A percentile compares a stretch with the other conserved stretches of the same genome.
Evolutionary conservation across 2,329 filamentous ascomycete genomes (phyloP).

Genomic region (Didymellaceae sp.): DNA sequence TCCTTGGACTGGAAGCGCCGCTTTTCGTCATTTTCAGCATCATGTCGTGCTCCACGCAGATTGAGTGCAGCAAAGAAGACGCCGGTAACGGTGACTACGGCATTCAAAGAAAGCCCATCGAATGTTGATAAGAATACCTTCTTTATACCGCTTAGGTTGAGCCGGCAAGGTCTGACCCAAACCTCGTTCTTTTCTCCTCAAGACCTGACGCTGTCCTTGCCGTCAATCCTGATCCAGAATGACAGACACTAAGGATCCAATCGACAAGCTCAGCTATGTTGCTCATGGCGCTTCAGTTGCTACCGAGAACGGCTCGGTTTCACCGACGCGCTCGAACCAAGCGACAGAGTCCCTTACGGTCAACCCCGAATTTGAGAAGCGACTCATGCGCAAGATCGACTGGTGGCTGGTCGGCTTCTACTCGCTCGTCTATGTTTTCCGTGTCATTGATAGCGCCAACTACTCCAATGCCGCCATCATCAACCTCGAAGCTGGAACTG

Average conservation of each 20-base stretch:
- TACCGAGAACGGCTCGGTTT: constrained; percentile 2
- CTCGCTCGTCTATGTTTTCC: constrained; percentile 39
- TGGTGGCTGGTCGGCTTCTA: constrained; percentile 40
- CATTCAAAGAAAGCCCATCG: background rate
- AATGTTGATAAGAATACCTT: background rate
- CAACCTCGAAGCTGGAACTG: constrained; percentile 41
- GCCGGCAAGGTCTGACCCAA: background rate
- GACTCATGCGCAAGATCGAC: constrained; percentile 35
- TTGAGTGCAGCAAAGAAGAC: background rate
- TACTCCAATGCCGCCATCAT: constrained; percentile 45
- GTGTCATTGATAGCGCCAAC: constrained; percentile 39
- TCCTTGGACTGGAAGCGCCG: constrained; percentile 1
- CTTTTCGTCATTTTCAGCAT: constrained; percentile 20
- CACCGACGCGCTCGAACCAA: background rate
- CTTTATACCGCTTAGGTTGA: background rate
- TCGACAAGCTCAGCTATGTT: constrained; percentile 22
- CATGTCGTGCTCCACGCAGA: constrained; percentile 20
- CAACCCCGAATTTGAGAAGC: constrained; percentile 17
- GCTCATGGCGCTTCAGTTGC: constrained; percentile 10
- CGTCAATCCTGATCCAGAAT: constrained; percentile 3
- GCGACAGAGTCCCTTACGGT: background rate
- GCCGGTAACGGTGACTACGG: constrained; percentile 1
- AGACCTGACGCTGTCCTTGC: background rate
- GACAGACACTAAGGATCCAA: constrained; percentile 13
- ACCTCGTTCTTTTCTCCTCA: background rate